phyloP scores from a whole-genome alignment of 345 rosid species.

The Syzygium grande region DNA sequence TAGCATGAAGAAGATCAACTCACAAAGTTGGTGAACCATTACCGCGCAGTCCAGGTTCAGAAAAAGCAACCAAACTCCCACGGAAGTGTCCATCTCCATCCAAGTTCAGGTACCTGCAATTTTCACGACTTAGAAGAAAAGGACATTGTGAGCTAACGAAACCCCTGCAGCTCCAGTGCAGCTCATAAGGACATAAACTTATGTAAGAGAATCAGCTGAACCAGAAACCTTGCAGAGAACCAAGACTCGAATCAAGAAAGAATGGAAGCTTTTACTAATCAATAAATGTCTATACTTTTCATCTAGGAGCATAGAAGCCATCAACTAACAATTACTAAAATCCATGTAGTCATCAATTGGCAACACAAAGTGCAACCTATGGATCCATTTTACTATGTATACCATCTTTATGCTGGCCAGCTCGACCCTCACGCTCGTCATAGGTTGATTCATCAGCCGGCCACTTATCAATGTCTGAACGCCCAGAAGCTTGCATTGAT shows the following conservation, averaged over 20 bases:
- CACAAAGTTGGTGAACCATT: neutral
- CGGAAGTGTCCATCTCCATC: neutral
- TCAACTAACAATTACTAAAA: slow-evolving; percentile 4
- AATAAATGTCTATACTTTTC: slow-evolving; percentile 1
- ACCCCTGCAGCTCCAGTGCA: slow-evolving; percentile 1
- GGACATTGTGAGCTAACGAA: neutral
- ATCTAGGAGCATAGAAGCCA: slow-evolving; percentile 7
- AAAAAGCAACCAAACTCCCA: neutral
- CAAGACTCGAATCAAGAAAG: neutral
- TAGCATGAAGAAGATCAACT: neutral
- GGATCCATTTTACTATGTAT: slow-evolving; percentile 16
- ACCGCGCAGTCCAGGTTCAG: neutral
- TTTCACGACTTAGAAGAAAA: slow-evolving; percentile 12
- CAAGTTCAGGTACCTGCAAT: slow-evolving; percentile 23
- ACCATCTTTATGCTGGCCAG: slow-evolving; percentile 19
- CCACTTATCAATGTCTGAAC: slow-evolving; percentile 37
- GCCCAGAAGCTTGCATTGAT: slow-evolving; percentile 34
- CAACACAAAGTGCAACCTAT: slow-evolving; percentile 6
- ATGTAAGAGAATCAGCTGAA: neutral
- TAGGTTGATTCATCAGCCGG: slow-evolving; percentile 24
- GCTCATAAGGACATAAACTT: neutral
- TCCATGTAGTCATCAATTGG: neutral
- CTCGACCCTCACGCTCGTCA: slow-evolving; percentile 4
- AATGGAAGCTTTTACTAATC: neutral
- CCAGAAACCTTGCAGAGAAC: neutral